phyloP scores from a whole-genome alignment of 345 rosid species.

The Triadica sebifera region DNA sequence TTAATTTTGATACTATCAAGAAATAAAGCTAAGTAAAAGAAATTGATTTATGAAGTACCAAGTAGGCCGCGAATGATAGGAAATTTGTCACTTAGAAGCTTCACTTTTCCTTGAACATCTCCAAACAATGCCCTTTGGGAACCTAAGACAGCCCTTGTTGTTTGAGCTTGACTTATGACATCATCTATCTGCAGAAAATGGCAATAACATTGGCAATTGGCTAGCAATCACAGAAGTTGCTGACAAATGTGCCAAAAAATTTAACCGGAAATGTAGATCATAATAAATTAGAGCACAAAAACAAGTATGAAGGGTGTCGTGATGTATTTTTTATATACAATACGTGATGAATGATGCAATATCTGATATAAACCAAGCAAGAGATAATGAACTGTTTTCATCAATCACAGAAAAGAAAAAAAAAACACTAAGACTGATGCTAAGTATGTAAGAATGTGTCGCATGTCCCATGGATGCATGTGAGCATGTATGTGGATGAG shows the following conservation, averaged over 20 bases:
- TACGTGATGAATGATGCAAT: too few species aligned
- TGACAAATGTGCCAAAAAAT: slow-evolving; percentile 5
- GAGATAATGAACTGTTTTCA: too few species aligned
- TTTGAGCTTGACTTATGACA: slow-evolving; percentile 91
- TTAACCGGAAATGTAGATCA: not conserved
- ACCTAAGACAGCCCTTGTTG: slow-evolving; percentile 81
- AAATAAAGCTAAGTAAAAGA: not conserved
- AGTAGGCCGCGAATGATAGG: slow-evolving; percentile 82
- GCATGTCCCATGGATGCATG: too few species aligned
- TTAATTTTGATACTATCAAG: not conserved
- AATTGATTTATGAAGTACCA: slow-evolving; percentile 45
- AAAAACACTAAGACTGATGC: too few species aligned
- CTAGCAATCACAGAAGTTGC: not conserved
- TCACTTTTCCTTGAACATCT: slow-evolving; percentile 95
- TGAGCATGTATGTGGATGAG: too few species aligned
- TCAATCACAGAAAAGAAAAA: too few species aligned
- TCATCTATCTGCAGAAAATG: slow-evolving; percentile 71
- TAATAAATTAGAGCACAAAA: slow-evolving; percentile 1
- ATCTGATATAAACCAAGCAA: too few species aligned
- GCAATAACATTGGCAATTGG: slow-evolving; percentile 10
- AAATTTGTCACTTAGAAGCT: slow-evolving; percentile 78
- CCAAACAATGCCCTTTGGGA: slow-evolving; percentile 85
- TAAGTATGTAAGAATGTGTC: too few species aligned
- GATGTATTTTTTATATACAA: not conserved
- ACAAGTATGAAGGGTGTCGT: not conserved